Evolutionary conservation across 768 basidiomycete species (phyloP), one percentile per base, ranked within the genome.

Genomic region (Hygrocybe coccinea): DNA sequence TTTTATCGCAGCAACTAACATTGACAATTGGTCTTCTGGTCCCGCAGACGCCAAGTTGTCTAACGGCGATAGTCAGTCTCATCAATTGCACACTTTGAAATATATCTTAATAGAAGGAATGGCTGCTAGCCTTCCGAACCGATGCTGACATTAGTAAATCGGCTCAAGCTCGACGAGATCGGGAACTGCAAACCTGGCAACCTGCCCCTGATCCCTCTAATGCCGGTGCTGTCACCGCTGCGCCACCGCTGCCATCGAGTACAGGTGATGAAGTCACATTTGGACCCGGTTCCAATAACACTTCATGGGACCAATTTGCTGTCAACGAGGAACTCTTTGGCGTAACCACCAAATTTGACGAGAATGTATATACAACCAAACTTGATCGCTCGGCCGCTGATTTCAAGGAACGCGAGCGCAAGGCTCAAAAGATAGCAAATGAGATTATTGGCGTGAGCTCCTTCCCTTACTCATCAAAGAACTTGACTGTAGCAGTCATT

Each of bases 291-390:
- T 70, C 78, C 14, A 68, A 63, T 43, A 74, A 71, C 56, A 66
- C 71, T 25, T 65, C 76, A 2, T 94, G 95, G 91, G 94, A 99
- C 70, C 93, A 97, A 70, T 99, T 95, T 63, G 86, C 85, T 17
- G 91, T 77, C 39, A 99, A 98, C 71, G 95, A 98, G 71, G 79
- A 88, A 63, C 77, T 91, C 54, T 98, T 97, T 66, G 97, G 97
- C 21, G 85, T 95, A 59, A 92, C 79, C 64, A 92, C 93, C 8
- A 83, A 82, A 62, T 99, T 91, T 70, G 87, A 95, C 64, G 97
- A 99, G 74, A 90, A 95, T 55, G 67, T 85, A 34, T 99, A 99
- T 69, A 98, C 97, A 10, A 98, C 95, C 15, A 92, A 85, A 72
- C 78, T 99, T 44, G 91, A 98, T 67, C 83, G 90, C 59, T 81